Evolutionary conservation across 2,329 filamentous ascomycete species (phyloP).

Genomic region (Xylariales sp.): DNA sequence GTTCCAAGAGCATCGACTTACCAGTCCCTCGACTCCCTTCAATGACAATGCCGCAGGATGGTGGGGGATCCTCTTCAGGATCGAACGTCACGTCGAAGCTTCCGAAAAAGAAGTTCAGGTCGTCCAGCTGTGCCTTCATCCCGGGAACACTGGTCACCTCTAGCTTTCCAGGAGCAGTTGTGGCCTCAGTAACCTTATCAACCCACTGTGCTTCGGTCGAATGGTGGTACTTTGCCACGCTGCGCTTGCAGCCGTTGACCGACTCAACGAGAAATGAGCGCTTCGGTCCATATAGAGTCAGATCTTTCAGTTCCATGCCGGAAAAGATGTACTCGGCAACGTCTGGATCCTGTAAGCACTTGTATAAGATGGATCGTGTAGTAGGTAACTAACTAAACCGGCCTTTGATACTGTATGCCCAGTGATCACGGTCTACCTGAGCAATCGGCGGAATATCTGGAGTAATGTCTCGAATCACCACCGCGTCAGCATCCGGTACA

Average conservation of each 20-base stretch:
- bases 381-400: slow-evolving; percentile 18
- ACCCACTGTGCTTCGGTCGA: slow-evolving; percentile 35
- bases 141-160: slow-evolving; percentile 60
- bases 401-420: slow-evolving; percentile 23
- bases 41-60: slow-evolving; percentile 61
- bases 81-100: slow-evolving; percentile 43
- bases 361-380: neutral
- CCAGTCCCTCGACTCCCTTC: slow-evolving; percentile 82
- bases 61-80: slow-evolving; percentile 27
- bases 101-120: slow-evolving; percentile 62
- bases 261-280: slow-evolving; percentile 55
- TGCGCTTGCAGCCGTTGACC: slow-evolving; percentile 48
- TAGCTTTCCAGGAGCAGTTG: slow-evolving; percentile 29
- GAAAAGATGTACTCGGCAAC: slow-evolving; percentile 65
- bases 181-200: slow-evolving; percentile 16
- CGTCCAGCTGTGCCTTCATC: slow-evolving; percentile 56
- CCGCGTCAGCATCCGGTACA: slow-evolving; percentile 49
- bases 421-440: slow-evolving; percentile 25
- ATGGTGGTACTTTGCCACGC: slow-evolving; percentile 38
- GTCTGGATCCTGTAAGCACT: slow-evolving; percentile 29
- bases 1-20: slow-evolving; percentile 70
- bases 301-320: slow-evolving; percentile 65
- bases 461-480: slow-evolving; percentile 58
- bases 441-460: slow-evolving; percentile 27
- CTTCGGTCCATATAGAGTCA: slow-evolving; percentile 50